Evolutionary conservation across 2,329 filamentous ascomycete genomes (phyloP).

Genomic region (Cytospora mali): DNA sequence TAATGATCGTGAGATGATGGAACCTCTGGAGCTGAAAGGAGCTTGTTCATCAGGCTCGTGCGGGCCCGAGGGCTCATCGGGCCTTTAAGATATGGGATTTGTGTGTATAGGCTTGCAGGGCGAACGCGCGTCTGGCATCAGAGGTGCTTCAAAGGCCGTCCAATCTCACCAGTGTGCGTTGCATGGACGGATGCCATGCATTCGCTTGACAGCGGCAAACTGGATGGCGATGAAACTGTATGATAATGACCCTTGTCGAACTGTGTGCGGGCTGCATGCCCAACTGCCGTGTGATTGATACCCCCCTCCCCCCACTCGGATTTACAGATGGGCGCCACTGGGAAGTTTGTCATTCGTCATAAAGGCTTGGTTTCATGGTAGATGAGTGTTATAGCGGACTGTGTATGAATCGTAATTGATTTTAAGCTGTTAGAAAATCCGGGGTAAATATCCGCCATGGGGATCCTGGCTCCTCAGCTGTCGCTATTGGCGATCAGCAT

Average conservation of each 20-base stretch:
- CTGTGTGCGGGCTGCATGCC: background rate
- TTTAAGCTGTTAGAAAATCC: background rate
- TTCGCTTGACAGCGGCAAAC: background rate
- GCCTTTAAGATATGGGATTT: too few relatives aligned
- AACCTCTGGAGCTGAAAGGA: background rate
- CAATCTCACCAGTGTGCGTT: too few relatives aligned
- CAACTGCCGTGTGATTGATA: background rate
- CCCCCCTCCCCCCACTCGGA: background rate
- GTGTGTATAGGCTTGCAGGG: too few relatives aligned
- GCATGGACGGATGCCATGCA: background rate
- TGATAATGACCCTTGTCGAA: background rate
- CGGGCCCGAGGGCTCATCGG: too few relatives aligned
- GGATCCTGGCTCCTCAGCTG: background rate
- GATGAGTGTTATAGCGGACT: background rate
- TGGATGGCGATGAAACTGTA: background rate
- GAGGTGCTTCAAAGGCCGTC: background rate
- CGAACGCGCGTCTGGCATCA: background rate
- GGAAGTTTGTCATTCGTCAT: background rate
- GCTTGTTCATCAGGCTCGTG: background rate
- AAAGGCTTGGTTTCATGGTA: background rate
- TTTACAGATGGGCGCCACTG: background rate
- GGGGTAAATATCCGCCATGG: background rate
- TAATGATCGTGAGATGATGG: background rate
- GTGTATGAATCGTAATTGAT: background rate
- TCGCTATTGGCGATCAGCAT: background rate